phyloP scores from a whole-genome alignment of 2,329 filamentous ascomycete species.

The Clarireedia monteithiana region DNA sequence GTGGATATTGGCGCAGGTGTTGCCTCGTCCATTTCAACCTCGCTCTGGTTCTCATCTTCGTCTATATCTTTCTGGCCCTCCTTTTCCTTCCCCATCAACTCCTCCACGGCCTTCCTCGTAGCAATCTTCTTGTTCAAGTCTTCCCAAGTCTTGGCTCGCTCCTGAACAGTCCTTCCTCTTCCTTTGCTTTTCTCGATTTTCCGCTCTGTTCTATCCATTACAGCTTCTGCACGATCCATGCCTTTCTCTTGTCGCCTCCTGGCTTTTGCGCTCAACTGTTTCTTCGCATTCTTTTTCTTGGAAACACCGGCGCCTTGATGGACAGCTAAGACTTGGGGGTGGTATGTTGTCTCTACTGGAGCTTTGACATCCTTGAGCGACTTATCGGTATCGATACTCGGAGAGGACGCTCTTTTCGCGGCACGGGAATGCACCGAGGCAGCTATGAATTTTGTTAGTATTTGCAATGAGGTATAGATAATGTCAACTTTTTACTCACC shows the following conservation, averaged over 20 bases:
- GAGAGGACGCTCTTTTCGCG: slow-evolving; percentile 63
- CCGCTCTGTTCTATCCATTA: slow-evolving; percentile 49
- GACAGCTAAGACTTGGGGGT: slow-evolving; percentile 60
- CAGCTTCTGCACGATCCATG: slow-evolving; percentile 50
- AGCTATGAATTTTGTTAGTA: slow-evolving; percentile 18
- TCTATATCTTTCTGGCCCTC: slow-evolving; percentile 14
- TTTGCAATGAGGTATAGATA: not conserved
- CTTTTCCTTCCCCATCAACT: slow-evolving; percentile 19
- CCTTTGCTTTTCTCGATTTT: slow-evolving; percentile 50
- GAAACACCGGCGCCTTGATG: slow-evolving; percentile 59
- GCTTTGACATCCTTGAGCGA: slow-evolving; percentile 54
- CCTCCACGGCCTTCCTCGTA: slow-evolving; percentile 21
- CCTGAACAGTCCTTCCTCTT: slow-evolving; percentile 39
- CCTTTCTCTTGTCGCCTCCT: slow-evolving; percentile 48
- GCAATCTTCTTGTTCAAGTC: slow-evolving; percentile 43
- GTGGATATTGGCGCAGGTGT: not conserved
- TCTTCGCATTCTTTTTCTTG: slow-evolving; percentile 57
- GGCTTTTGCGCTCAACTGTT: slow-evolving; percentile 47
- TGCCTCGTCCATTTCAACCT: slow-evolving; percentile 7
- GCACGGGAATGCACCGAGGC: slow-evolving; percentile 66
- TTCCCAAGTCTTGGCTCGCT: slow-evolving; percentile 48
- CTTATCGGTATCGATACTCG: slow-evolving; percentile 64
- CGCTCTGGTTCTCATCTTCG: slow-evolving; percentile 6
- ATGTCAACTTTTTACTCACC: slow-evolving; percentile 13
- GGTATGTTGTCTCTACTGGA: slow-evolving; percentile 39